Evolutionary conservation across 148 eudicot genomes (phyloP), one percentile per base, ranked within the genome.

Genomic region (Silene uniflora): DNA sequence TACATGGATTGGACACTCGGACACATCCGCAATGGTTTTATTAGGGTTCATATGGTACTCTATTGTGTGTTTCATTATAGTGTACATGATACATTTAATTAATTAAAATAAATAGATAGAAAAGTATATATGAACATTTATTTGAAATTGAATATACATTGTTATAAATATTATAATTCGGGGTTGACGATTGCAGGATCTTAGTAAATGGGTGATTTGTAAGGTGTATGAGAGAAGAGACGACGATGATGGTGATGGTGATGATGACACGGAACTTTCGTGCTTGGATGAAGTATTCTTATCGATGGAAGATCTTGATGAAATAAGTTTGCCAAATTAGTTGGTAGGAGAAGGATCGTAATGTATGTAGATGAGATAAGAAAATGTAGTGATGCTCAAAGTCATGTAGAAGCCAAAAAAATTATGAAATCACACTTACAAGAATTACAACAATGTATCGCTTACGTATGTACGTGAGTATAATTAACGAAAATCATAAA

Each of bases 201-300:
- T 78, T 52, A 85, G 86, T 23, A 91, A 87, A 83, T 91, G 98
- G 90, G 97, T 91, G 10, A 39, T 94, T 7, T 94, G 97, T 81
- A 89, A 93, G 79, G 98, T 91, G 66, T 90, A 78, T 59, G 91
- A 94, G 82, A 81, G 73, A 29, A 76, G 72, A 29, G 35, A 75
- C 24, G 35, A 75, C 27, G 88, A 85, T 17, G 82, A 76, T 12
- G 87, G 86, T 49, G 80, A 76, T 47, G 86, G 80, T 4, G 88
- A 84, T 24, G 84, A 78, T 69, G 81, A 83, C 13, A 76, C 85
- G 1, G 93, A 94, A 79, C 92, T 94, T 75, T 94, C 98, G 6
- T 89, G 92, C 73, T 76, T 94, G 82, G 98, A 94, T 75, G 97
- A 94, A 86, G 97, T 91, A 66, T 94, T 87, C 88, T 72, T 91